Evolutionary conservation across 441 rosid species (phyloP).

Genomic region (Pelargonium fulgidum): DNA sequence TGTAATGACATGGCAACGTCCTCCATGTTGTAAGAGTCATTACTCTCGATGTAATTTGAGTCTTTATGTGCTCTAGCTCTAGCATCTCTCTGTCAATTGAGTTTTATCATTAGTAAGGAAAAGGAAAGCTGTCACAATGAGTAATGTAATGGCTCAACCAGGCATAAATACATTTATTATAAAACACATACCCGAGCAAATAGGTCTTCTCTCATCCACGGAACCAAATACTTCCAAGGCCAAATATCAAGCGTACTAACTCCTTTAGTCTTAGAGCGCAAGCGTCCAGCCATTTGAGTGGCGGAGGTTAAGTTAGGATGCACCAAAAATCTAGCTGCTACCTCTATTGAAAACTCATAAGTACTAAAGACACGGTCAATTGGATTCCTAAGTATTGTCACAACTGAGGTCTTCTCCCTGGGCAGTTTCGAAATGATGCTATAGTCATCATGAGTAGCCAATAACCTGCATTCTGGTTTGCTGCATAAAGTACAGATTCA

Average conservation of each 20-base stretch:
- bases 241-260: slow-evolving; percentile 89
- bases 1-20: slow-evolving; percentile 82
- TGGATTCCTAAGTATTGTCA: slow-evolving; percentile 88
- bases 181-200: slow-evolving; percentile 65
- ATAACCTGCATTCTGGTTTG: slow-evolving; percentile 65
- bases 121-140: not conserved
- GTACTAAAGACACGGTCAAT: slow-evolving; percentile 82
- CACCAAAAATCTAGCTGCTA: slow-evolving; percentile 90
- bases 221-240: slow-evolving; percentile 99
- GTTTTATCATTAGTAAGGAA: slow-evolving; percentile 1
- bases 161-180: slow-evolving; percentile 7
- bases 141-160: not conserved
- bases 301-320: slow-evolving; percentile 91
- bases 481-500: slow-evolving; percentile 38
- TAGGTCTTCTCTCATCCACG: slow-evolving; percentile 97
- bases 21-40: slow-evolving; percentile 66
- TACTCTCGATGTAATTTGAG: slow-evolving; percentile 31
- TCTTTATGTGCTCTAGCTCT: slow-evolving; percentile 49
- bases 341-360: slow-evolving; percentile 91
- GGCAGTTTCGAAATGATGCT: slow-evolving; percentile 87
- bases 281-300: slow-evolving; percentile 49
- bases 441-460: slow-evolving; percentile 92
- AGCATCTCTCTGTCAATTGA: slow-evolving; percentile 60
- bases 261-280: slow-evolving; percentile 50
- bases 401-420: slow-evolving; percentile 74